phyloP scores from a whole-genome alignment of 306 rosid genomes.

The Elaeagnus macrophylla region DNA sequence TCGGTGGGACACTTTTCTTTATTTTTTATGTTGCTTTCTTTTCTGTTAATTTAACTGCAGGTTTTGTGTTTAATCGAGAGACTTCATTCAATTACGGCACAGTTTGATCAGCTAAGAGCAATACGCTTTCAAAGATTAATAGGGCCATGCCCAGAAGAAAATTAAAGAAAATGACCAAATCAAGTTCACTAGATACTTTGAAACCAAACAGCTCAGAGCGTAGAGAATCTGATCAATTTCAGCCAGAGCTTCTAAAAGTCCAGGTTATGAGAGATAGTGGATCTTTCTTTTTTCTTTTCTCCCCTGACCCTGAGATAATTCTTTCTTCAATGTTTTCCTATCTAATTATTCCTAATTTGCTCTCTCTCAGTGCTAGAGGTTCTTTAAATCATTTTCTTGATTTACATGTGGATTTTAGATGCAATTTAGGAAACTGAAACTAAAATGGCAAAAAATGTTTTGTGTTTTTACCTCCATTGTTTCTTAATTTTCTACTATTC shows the following conservation, averaged over 20 bases:
- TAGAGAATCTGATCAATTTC: conserved; percentile 55
- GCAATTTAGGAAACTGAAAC: conserved; percentile 87
- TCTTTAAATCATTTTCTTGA: conserved; percentile 14
- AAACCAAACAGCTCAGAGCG: conserved; percentile 33
- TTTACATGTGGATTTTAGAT: conserved; percentile 77
- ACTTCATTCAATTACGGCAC: conserved; percentile 78
- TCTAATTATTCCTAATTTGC: not conserved
- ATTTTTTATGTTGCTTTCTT: conserved; percentile 10
- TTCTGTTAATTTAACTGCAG: conserved; percentile 25
- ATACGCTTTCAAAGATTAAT: conserved; percentile 79
- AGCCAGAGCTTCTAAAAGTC: conserved; percentile 49
- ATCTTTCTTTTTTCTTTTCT: not conserved
- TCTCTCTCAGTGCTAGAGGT: conserved; percentile 20
- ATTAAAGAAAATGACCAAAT: conserved; percentile 33
- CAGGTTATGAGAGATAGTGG: conserved; percentile 39
- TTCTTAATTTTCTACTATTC: too few relatives aligned
- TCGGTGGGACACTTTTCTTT: too few relatives aligned
- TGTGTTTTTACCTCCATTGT: conserved; percentile 85
- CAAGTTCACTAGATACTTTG: conserved; percentile 35
- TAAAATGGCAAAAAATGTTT: conserved; percentile 98
- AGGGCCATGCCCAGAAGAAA: conserved; percentile 75
- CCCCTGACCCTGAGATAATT: not conserved
- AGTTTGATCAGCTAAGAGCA: conserved; percentile 92
- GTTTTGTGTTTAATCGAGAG: conserved; percentile 83
- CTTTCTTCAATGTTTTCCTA: not conserved